These are phyloP conservation scores for Lizonia empirigonia DNA, from an alignment of 2,329 filamentous ascomycete species.

Conservation along the genomic window DNA sequence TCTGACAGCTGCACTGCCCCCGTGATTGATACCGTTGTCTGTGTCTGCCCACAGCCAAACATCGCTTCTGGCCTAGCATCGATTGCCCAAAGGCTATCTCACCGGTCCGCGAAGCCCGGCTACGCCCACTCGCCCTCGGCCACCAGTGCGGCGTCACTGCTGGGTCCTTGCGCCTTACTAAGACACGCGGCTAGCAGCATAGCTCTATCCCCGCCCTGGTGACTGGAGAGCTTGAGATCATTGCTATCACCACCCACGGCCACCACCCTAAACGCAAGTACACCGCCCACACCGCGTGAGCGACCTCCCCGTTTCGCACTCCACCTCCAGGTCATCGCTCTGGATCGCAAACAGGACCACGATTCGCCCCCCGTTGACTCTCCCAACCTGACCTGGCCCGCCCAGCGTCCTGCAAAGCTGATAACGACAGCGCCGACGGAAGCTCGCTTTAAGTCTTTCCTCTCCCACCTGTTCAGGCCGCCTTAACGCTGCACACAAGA, in stretches of 20 bases:
- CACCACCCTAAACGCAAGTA: slow-evolving; percentile 21
- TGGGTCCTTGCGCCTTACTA: slow-evolving; percentile 29
- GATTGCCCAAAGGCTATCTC: slow-evolving; percentile 30
- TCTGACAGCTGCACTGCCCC: slow-evolving; percentile 14
- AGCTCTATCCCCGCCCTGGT: slow-evolving; percentile 35
- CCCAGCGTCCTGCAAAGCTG: slow-evolving; percentile 40
- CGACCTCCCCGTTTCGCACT: slow-evolving; percentile 13
- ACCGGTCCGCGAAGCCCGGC: slow-evolving; percentile 33
- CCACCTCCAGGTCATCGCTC: slow-evolving; percentile 38
- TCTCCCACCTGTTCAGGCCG: slow-evolving; percentile 53
- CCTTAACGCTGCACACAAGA: slow-evolving; percentile 45
- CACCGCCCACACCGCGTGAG: slow-evolving; percentile 25
- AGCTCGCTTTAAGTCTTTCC: slow-evolving; percentile 53
- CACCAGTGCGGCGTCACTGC: slow-evolving; percentile 26
- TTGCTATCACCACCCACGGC: slow-evolving; percentile 29
- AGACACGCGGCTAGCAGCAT: slow-evolving; percentile 30
- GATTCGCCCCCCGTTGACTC: slow-evolving; percentile 43
- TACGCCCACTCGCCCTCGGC: slow-evolving; percentile 23
- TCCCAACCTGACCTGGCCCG: slow-evolving; percentile 34
- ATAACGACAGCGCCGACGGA: slow-evolving; percentile 50
- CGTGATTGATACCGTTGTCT: slow-evolving; percentile 13
- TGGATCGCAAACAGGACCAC: slow-evolving; percentile 47
- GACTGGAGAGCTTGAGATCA: slow-evolving; percentile 30
- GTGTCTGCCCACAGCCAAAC: slow-evolving; percentile 4
- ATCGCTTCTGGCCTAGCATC: slow-evolving; percentile 25